phyloP scores from a whole-genome alignment of 805 yeast genomes.

The Lachancea fermentati region DNA sequence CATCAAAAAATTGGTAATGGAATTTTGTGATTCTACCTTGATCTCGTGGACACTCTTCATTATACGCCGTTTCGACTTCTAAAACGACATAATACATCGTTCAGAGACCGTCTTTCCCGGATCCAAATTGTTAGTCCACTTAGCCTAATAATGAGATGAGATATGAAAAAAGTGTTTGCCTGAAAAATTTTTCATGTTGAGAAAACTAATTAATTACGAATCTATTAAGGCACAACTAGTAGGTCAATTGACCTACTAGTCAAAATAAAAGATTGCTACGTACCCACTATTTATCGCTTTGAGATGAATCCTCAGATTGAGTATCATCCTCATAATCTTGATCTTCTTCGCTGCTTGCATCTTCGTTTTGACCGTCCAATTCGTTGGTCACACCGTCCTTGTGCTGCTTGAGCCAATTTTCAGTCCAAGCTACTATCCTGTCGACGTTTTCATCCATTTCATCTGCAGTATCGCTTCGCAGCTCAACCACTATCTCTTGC shows the following conservation, averaged over 20 bases:
- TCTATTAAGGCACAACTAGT: neutral
- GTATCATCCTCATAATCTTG: slow-evolving; percentile 10
- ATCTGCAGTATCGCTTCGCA: slow-evolving; percentile 64
- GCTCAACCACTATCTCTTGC: slow-evolving; percentile 74
- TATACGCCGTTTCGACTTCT: slow-evolving; percentile 20
- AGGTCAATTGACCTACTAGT: too few relatives aligned
- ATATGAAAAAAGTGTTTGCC: slow-evolving; percentile 1
- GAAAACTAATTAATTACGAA: neutral
- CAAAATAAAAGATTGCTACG: too few relatives aligned
- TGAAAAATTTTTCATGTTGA: neutral
- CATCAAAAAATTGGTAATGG: slow-evolving; percentile 61
- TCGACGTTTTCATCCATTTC: slow-evolving; percentile 80
- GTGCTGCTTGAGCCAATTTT: slow-evolving; percentile 65
- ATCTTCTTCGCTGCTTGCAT: slow-evolving; percentile 9
- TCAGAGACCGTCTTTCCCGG: slow-evolving; percentile 1
- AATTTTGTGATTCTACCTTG: slow-evolving; percentile 62
- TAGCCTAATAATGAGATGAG: slow-evolving; percentile 1
- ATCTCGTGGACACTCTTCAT: slow-evolving; percentile 42
- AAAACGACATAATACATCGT: slow-evolving; percentile 25
- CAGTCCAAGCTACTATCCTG: slow-evolving; percentile 68
- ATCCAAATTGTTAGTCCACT: neutral
- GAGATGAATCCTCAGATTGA: neutral
- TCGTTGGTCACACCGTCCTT: slow-evolving; percentile 57
- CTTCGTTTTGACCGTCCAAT: slow-evolving; percentile 19
- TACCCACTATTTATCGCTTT: too few relatives aligned